Evolutionary conservation across 768 basidiomycete species (phyloP).

Genomic region (Lactarius hatsudake): DNA sequence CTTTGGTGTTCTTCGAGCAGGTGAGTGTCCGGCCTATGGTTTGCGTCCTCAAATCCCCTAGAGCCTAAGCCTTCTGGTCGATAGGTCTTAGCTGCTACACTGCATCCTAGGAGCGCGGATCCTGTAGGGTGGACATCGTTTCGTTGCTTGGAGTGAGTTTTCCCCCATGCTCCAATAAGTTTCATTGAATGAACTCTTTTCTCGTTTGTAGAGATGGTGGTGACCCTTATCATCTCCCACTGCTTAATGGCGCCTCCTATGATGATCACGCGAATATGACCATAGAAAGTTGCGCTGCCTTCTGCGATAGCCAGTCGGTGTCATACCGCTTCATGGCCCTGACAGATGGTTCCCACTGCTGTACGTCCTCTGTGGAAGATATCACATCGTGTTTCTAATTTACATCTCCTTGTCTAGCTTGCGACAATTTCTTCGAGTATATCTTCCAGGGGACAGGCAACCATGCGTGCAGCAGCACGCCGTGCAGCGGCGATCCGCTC

Average conservation of each 20-base stretch:
- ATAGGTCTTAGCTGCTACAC: not conserved
- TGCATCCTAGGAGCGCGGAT: not conserved
- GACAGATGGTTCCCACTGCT: constrained; percentile 62
- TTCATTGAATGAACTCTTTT: not conserved
- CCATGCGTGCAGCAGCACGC: constrained; percentile 49
- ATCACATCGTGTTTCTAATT: no score
- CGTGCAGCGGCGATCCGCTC: constrained; percentile 54
- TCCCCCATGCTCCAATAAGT: not conserved
- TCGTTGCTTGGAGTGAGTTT: constrained; percentile 1
- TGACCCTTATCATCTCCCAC: constrained; percentile 21
- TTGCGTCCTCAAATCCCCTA: not conserved
- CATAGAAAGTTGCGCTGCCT: constrained; percentile 46
- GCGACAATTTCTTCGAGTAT: constrained; percentile 40
- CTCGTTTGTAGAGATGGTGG: not conserved
- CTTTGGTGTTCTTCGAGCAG: not conserved
- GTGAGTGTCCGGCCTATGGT: not conserved
- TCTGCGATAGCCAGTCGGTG: constrained; percentile 39
- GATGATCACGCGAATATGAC: constrained; percentile 56
- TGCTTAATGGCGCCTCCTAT: constrained; percentile 49
- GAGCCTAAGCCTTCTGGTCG: not conserved
- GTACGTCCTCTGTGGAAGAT: constrained; percentile 33
- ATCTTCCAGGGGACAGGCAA: constrained; percentile 39
- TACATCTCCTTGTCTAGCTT: not conserved
- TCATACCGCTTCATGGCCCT: constrained; percentile 63
- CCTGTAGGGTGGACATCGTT: not conserved